Percentiles rank a stretch among this genome's conserved stretches.
Conservation (phyloP, 495 filamentous ascomycete species). For the Ascodesmis nigricans region DNA sequence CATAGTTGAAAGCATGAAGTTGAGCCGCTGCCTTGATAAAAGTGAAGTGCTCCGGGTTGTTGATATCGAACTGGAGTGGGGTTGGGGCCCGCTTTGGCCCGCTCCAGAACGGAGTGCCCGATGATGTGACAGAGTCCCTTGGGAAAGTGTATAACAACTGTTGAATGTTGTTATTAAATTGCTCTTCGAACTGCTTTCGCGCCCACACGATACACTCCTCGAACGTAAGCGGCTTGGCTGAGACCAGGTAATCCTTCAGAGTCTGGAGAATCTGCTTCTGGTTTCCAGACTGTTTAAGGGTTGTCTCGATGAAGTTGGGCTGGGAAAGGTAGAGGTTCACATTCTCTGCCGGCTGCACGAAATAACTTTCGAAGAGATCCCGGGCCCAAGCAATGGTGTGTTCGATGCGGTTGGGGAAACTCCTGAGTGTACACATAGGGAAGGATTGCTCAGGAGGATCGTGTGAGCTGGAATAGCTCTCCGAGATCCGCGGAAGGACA, state of each 20-base stretch:
- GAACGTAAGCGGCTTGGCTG: conserved; percentile 75
- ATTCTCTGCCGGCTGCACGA: conserved; percentile 79
- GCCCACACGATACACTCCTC: conserved; percentile 94
- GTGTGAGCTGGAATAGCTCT: conserved; percentile 96
- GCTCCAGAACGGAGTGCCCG: conserved; percentile 88
- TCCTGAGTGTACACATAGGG: conserved; percentile 93
- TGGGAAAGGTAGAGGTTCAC: conserved; percentile 88
- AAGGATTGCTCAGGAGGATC: conserved; percentile 97
- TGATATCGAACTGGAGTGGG: conserved; percentile 64
- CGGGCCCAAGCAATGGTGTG: conserved; percentile 98
- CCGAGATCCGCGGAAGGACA: conserved; percentile 69
- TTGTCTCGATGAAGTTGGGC: conserved; percentile 71
- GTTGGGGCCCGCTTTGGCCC: conserved; percentile 94
- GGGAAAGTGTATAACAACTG: conserved; percentile 97
- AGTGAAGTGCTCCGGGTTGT: conserved; percentile 61
- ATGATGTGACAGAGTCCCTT: conserved; percentile 70
- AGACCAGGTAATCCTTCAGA: conserved; percentile 75
- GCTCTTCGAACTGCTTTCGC: conserved; percentile 78
- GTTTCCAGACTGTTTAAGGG: conserved; percentile 82
- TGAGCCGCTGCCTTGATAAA: conserved; percentile 80
- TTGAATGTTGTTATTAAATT: conserved; percentile 93
- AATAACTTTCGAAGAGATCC: conserved; percentile 82
- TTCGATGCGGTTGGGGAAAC: conserved; percentile 97
- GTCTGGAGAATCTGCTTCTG: conserved; percentile 89
- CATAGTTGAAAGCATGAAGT: conserved; percentile 95